Evolutionary conservation across 192 early-diverging fungal species (phyloP).

Genomic region (Gonapodya sp.): DNA sequence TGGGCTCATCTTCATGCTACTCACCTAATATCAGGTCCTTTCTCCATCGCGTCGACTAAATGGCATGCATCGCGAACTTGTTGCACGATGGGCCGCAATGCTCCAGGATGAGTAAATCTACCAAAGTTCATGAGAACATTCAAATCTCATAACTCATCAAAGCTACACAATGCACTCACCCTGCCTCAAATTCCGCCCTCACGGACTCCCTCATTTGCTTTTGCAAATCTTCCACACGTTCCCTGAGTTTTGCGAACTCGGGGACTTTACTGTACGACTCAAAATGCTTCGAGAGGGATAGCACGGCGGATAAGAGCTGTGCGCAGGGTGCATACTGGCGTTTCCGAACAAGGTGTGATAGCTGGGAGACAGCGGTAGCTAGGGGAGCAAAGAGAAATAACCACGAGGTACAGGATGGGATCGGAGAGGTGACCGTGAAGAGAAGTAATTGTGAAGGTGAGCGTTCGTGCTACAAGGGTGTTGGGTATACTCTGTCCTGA

Average conservation of each 20-base stretch:
- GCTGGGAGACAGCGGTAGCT: conserved; percentile 65
- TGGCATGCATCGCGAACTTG: conserved; percentile 34
- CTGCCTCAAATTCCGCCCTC: conserved; percentile 63
- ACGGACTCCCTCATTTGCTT: conserved; percentile 51
- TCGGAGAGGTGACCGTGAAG: too few species aligned
- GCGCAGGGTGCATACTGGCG: conserved; percentile 73
- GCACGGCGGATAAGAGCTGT: conserved; percentile 68
- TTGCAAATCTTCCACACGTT: conserved; percentile 52
- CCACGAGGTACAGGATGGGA: too few species aligned
- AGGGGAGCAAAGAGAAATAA: conserved; percentile 5
- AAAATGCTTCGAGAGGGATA: conserved; percentile 69
- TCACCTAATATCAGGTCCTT: conserved; percentile 27
- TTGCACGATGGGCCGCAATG: not conserved
- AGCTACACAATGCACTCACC: conserved; percentile 21
- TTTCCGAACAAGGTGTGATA: conserved; percentile 50
- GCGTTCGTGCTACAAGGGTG: too few species aligned
- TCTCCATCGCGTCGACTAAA: conserved; percentile 19
- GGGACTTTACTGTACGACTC: conserved; percentile 59
- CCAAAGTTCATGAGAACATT: conserved; percentile 19
- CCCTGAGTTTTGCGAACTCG: conserved; percentile 61
- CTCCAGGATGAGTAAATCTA: conserved; percentile 9
- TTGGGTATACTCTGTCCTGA: too few species aligned
- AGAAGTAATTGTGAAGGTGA: too few species aligned
- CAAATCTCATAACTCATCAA: not conserved
- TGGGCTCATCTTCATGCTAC: conserved; percentile 66